Percentiles rank a stretch among this genome's conserved stretches.
phyloP scores from a whole-genome alignment of 2,329 filamentous ascomycete species.

The Colletotrichum higginsianum region DNA sequence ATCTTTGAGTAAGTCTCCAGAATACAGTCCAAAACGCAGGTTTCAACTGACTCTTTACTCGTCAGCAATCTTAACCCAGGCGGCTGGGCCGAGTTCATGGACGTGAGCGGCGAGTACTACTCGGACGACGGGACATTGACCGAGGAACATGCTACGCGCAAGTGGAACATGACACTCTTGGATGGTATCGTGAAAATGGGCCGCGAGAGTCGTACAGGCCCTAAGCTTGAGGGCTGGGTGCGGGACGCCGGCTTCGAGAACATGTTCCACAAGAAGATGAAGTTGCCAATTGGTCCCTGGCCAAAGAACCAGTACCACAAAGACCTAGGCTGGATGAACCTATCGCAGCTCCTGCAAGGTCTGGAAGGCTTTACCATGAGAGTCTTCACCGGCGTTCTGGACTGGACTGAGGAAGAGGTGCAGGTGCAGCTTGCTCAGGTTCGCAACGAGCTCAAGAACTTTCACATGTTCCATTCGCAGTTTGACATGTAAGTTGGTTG shows the following conservation, averaged over 20 bases:
- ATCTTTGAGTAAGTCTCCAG: slow-evolving; percentile 11
- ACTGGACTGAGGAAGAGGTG: slow-evolving; percentile 47
- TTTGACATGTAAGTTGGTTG: slow-evolving; percentile 46
- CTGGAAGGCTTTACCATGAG: slow-evolving; percentile 46
- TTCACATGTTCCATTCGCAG: slow-evolving; percentile 45
- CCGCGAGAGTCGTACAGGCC: slow-evolving; percentile 51
- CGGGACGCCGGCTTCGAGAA: slow-evolving; percentile 53
- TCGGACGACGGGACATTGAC: slow-evolving; percentile 46
- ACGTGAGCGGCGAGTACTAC: slow-evolving; percentile 43
- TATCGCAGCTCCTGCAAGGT: slow-evolving; percentile 41
- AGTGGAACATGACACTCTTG: slow-evolving; percentile 42
- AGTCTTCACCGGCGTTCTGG: slow-evolving; percentile 49
- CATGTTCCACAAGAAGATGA: slow-evolving; percentile 50
- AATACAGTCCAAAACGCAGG: no score
- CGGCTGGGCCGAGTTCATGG: slow-evolving; percentile 51
- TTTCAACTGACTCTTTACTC: neutral
- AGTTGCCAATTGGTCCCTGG: slow-evolving; percentile 55
- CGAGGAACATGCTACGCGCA: neutral
- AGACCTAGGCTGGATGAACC: slow-evolving; percentile 48
- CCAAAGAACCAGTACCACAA: slow-evolving; percentile 49
- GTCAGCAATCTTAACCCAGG: slow-evolving; percentile 45
- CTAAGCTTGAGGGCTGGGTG: slow-evolving; percentile 50
- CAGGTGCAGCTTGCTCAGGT: slow-evolving; percentile 48
- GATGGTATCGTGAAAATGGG: slow-evolving; percentile 44
- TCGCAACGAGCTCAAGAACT: slow-evolving; percentile 47